These are phyloP conservation scores for Lunularia cruciata DNA, from an alignment of 225 moss, liverwort and hornwort genomes.

Conservation along the genomic window DNA sequence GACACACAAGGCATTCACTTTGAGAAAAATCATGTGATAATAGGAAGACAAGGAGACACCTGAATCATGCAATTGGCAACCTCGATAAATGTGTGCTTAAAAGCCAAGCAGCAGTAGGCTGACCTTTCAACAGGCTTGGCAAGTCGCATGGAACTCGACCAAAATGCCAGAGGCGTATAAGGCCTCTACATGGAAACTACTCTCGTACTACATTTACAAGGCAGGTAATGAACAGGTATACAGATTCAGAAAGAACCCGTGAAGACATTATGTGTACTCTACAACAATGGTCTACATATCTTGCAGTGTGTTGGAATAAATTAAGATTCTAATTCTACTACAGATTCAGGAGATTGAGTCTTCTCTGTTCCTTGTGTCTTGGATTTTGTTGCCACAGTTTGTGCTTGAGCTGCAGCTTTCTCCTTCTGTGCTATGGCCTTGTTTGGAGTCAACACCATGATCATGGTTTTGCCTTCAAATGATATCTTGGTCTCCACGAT, in stretches of 20 bases:
- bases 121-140: constrained; percentile 8
- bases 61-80: background rate
- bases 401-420: constrained; percentile 36
- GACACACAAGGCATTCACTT: no score
- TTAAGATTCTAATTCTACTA: constrained; percentile 24
- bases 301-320: constrained; percentile 1
- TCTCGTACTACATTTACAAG: constrained; percentile 26
- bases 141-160: constrained; percentile 5
- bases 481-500: constrained; percentile 45
- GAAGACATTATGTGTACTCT: constrained; percentile 17
- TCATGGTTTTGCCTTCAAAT: constrained; percentile 45
- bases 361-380: constrained; percentile 29
- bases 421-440: constrained; percentile 39
- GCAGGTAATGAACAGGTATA: constrained; percentile 8
- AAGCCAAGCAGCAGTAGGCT: background rate
- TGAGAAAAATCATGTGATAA: no score
- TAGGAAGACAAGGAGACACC: no score
- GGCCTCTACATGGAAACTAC: constrained; percentile 5
- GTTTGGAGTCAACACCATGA: constrained; percentile 51
- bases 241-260: background rate
- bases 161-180: background rate
- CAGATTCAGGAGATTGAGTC: constrained; percentile 11
- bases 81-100: background rate
- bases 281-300: constrained; percentile 19
- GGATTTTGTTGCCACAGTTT: constrained; percentile 14